phyloP scores from a whole-genome alignment of 2,329 filamentous ascomycete genomes.

The Epichloe elymi region DNA sequence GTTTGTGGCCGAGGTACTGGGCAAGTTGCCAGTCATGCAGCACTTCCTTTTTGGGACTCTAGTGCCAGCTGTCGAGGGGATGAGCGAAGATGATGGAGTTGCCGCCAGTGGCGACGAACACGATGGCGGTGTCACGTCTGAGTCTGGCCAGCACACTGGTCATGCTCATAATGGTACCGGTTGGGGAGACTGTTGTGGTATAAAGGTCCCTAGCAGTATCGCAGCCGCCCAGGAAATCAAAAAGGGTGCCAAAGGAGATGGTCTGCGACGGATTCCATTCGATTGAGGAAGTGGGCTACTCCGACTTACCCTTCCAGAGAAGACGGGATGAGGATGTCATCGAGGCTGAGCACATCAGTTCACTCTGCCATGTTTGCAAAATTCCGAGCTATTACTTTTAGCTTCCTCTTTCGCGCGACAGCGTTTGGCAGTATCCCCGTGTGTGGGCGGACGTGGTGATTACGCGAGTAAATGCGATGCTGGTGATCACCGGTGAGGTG shows the following conservation, averaged over 20 bases:
- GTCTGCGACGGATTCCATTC: constrained; percentile 66
- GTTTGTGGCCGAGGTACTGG: constrained; percentile 86
- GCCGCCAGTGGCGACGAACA: constrained; percentile 34
- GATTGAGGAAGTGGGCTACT: constrained; percentile 37
- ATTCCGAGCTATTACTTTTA: no score
- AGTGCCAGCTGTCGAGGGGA: constrained; percentile 65
- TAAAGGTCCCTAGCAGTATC: constrained; percentile 88
- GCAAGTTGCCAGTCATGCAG: constrained; percentile 95
- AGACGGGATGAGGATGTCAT: background rate
- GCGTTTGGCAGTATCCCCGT: no score
- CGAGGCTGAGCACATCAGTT: background rate
- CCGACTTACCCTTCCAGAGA: no score
- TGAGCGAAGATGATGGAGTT: constrained; percentile 55
- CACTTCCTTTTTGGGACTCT: constrained; percentile 95
- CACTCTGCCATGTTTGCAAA: background rate
- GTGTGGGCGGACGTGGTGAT: background rate
- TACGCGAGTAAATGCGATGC: background rate
- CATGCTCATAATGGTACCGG: constrained; percentile 50
- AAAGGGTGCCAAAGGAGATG: constrained; percentile 51
- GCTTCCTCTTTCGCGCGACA: no score
- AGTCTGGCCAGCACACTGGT: constrained; percentile 44
- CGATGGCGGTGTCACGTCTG: constrained; percentile 25
- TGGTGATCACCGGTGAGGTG: background rate
- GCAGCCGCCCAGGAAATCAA: constrained; percentile 81
- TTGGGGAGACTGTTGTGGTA: constrained; percentile 97